Conservation (phyloP, 1,284 basidiomycete species). For the Pholiota adiposa region DNA sequence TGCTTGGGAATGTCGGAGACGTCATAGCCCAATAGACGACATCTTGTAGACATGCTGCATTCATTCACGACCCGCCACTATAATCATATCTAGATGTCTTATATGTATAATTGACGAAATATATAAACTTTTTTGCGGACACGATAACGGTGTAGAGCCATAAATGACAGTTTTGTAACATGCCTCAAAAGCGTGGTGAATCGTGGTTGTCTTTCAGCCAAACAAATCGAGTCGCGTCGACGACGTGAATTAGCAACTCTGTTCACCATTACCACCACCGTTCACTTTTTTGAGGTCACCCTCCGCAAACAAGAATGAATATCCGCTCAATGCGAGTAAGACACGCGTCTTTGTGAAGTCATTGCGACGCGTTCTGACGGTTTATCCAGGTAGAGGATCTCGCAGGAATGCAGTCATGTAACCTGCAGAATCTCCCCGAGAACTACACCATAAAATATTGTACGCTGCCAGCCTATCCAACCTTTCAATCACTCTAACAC, state of each 20-base stretch:
- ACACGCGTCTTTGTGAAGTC: conserved; percentile 1
- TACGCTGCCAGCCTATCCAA: conserved; percentile 29
- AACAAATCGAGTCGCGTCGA: neutral
- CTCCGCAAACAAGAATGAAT: conserved; percentile 46
- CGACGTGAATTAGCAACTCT: neutral
- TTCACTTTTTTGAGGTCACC: neutral
- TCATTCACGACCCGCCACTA: too few relatives aligned
- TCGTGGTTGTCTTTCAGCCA: too few relatives aligned
- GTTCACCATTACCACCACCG: neutral
- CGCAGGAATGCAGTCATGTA: conserved; percentile 90
- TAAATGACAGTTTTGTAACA: too few relatives aligned
- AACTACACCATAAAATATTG: conserved; percentile 96
- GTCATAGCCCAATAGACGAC: conserved; percentile 44
- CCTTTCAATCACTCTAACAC: neutral
- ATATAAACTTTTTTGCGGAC: too few relatives aligned
- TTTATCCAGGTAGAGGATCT: conserved; percentile 46
- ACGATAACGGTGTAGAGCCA: too few relatives aligned
- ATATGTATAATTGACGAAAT: neutral
- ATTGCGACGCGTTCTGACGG: neutral
- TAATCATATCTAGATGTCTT: neutral
- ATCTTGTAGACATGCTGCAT: too few relatives aligned
- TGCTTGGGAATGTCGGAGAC: conserved; percentile 54
- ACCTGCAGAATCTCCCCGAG: conserved; percentile 92
- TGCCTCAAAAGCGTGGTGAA: too few relatives aligned
- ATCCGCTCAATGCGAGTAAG: conserved; percentile 60